Evolutionary conservation across 1,284 basidiomycete genomes (phyloP), one percentile per base, ranked within the genome.

Genomic region (Tilletiopsis washingtonensis): DNA sequence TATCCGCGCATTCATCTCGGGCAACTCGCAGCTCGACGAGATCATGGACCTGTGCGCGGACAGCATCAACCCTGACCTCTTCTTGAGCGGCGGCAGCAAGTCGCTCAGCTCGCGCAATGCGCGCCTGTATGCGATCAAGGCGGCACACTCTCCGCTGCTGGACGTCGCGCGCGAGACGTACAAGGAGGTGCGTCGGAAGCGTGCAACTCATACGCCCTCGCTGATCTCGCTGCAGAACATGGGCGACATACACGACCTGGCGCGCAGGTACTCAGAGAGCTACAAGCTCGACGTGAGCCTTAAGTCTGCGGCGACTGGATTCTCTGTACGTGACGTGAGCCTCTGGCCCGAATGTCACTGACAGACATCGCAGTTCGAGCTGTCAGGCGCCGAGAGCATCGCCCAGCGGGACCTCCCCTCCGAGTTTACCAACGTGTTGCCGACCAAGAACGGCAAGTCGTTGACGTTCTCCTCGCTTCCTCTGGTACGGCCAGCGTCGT

Each of bases 161-260:
- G 51, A 53, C 32, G 29, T 48, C 17, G 50, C 50, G 21, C 43
- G 50, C 12, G 38, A 29, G 11, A 52, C 50, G 12, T 52, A 52
- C 39, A 23, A 21, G 15, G 50, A 52, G 32, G 24, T 43, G 12
- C 21, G 17, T 25, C 25, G 12, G 21, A 46, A 34, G 2, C 17
- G 12, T 34, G 32, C 32, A 1, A 34, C 32, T 34, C 1, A 34
- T n/a, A n/a, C n/a, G n/a, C n/a, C n/a, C 32, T 34, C 32, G 32
- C 32, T 34, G 32, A 34, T 34, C 32, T 17, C 17, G 12, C 17
- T 11, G 32, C 32, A 34, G 32, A 46, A 46, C n/a, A 12, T 32
- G 6, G 36, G 34, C 9, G 45, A 46, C 20, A 26, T 38, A 3
- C 19, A 34, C 4, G 20, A 4, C 7, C 36, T 38, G 6, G 9